Percentiles rank a stretch among this genome's conserved stretches.
phyloP scores from a whole-genome alignment of 2,329 filamentous ascomycete genomes.

The Fusarium sarcochroum region DNA sequence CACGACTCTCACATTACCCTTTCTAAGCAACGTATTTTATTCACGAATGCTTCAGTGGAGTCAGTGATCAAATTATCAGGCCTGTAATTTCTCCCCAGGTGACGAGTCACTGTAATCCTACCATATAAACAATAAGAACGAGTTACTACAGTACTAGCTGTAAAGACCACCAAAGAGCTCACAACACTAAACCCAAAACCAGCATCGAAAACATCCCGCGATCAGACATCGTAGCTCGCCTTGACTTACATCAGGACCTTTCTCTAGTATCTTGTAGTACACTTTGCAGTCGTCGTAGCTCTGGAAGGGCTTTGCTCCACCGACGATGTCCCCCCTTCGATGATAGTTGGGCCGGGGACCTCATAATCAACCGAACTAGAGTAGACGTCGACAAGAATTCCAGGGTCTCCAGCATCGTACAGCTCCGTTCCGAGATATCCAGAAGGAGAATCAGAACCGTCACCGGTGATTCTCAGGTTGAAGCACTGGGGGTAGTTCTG shows the following conservation, averaged over 20 bases:
- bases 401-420: conserved; percentile 55
- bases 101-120: too few species aligned
- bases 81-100: too few species aligned
- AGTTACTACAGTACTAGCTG: not conserved
- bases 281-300: conserved; percentile 45
- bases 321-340: conserved; percentile 46
- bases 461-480: conserved; percentile 63
- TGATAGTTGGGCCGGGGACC: conserved; percentile 52
- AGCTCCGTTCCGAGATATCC: conserved; percentile 55
- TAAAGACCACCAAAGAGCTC: not conserved
- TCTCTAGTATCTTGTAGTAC: conserved; percentile 37
- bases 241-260: not conserved
- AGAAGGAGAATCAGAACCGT: conserved; percentile 52
- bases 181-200: not conserved
- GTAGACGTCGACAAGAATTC: conserved; percentile 56
- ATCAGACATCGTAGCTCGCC: not conserved
- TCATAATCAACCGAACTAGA: conserved; percentile 45
- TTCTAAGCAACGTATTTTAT: too few species aligned
- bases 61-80: too few species aligned
- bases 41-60: too few species aligned
- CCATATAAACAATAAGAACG: too few species aligned
- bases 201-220: not conserved
- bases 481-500: conserved; percentile 69
- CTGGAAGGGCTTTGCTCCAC: conserved; percentile 46
- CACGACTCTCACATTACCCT: too few species aligned